A percentile compares a stretch with the other conserved stretches of the same genome.
These are phyloP conservation scores for Marasmius fiardii DNA, from an alignment of 1,284 basidiomycete species.

Conservation along the genomic window DNA sequence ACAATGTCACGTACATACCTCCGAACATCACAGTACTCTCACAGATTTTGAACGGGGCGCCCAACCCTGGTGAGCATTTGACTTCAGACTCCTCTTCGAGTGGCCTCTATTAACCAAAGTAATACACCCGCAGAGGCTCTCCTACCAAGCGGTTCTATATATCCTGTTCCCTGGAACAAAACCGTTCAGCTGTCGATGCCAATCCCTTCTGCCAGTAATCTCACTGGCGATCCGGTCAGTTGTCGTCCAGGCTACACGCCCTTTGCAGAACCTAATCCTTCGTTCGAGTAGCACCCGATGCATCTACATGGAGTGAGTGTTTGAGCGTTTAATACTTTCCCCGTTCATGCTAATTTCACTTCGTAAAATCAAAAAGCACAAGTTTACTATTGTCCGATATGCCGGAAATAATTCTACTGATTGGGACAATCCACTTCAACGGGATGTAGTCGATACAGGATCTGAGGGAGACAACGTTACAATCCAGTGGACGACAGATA, in stretches of 20 bases:
- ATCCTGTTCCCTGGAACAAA: not conserved
- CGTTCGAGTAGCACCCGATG: slow-evolving; percentile 32
- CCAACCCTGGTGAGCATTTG: too few species aligned
- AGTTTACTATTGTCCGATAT: slow-evolving; percentile 32
- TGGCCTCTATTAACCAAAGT: too few species aligned
- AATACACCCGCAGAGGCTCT: not conserved
- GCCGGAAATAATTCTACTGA: slow-evolving; percentile 27
- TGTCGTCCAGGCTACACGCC: not conserved
- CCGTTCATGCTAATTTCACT: not conserved
- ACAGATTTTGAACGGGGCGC: not conserved
- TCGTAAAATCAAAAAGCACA: slow-evolving; percentile 20
- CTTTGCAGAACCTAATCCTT: not conserved
- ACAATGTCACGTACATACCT: slow-evolving; percentile 1
- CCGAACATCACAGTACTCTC: not conserved
- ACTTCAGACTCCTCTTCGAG: too few species aligned
- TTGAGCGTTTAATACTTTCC: slow-evolving; percentile 11
- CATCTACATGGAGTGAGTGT: slow-evolving; percentile 36
- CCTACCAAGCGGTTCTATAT: not conserved
- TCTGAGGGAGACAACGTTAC: not conserved
- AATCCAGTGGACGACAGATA: slow-evolving; percentile 27
- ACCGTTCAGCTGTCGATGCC: not conserved
- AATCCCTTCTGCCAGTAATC: not conserved
- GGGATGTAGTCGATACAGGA: slow-evolving; percentile 21
- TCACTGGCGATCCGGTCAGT: not conserved
- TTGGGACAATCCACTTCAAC: slow-evolving; percentile 26